phyloP scores from a whole-genome alignment of 1,139 yeast genomes.

The Candida sanyaensis region DNA sequence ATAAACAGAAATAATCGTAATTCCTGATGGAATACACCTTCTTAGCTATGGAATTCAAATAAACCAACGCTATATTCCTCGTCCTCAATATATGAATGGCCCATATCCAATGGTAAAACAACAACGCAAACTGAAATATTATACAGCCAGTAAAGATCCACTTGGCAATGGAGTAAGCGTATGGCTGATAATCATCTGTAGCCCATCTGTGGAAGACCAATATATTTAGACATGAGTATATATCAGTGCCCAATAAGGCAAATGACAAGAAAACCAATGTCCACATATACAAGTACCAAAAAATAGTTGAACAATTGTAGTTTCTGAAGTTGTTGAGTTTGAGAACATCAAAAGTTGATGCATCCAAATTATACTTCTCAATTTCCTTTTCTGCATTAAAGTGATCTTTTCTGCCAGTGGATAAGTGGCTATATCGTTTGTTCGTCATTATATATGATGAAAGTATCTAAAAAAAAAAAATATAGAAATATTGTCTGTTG shows the following conservation, averaged over 20 bases:
- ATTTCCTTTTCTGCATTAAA: constrained; percentile 27
- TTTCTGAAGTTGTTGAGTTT: constrained; percentile 54
- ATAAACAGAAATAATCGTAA: constrained; percentile 72
- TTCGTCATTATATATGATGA: not conserved
- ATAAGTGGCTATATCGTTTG: constrained; percentile 1
- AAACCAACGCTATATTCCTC: constrained; percentile 67
- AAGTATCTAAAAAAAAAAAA: too few species aligned
- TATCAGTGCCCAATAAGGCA: constrained; percentile 68
- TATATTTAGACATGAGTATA: constrained; percentile 76
- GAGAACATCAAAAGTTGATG: constrained; percentile 45
- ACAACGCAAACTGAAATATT: constrained; percentile 63
- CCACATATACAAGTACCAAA: constrained; percentile 56
- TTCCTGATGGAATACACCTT: constrained; percentile 54
- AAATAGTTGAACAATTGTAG: constrained; percentile 51
- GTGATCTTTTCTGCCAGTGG: constrained; percentile 10
- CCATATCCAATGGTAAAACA: constrained; percentile 58
- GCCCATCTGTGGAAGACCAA: constrained; percentile 81
- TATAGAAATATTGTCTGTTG: too few species aligned
- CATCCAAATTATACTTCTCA: constrained; percentile 36
- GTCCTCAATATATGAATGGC: constrained; percentile 63
- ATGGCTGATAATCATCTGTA: constrained; percentile 51
- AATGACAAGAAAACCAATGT: constrained; percentile 52
- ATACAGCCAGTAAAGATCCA: constrained; percentile 89
- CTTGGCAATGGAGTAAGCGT: constrained; percentile 60
- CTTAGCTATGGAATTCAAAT: constrained; percentile 67